phyloP scores from a whole-genome alignment of 768 basidiomycete species.

The Trametes meyenii region DNA sequence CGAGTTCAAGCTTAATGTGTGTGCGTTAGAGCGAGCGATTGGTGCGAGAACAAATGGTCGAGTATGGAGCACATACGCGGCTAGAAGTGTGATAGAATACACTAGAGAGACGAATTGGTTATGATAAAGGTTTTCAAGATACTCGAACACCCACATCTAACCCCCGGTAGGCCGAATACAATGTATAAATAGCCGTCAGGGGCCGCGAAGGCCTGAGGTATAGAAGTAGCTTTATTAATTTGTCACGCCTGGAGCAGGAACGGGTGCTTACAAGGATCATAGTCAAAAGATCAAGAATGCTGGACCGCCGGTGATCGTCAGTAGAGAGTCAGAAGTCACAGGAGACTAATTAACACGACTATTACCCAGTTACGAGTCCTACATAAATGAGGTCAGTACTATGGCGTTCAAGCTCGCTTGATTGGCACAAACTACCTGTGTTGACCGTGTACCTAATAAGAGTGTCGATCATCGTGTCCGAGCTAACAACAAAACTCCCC shows the following conservation, averaged over 20 bases:
- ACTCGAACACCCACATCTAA: background rate
- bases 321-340: background rate
- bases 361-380: conserved; percentile 3
- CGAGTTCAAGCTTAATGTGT: background rate
- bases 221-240: no score
- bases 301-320: background rate
- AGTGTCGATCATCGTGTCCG: background rate
- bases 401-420: no score
- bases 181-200: background rate
- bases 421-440: background rate
- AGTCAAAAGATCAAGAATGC: background rate
- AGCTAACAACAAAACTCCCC: background rate
- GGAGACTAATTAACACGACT: background rate
- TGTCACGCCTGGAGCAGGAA: no score
- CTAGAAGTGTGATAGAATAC: background rate
- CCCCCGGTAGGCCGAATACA: background rate
- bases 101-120: background rate
- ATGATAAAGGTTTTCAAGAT: background rate
- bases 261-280: background rate
- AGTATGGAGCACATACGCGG: background rate
- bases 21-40: background rate
- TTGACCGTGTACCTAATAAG: background rate
- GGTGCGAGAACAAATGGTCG: background rate
- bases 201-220: background rate
- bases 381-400: no score